Conservation (phyloP, 805 yeast genomes). For the Vanderwaltozyma tropicalis region DNA sequence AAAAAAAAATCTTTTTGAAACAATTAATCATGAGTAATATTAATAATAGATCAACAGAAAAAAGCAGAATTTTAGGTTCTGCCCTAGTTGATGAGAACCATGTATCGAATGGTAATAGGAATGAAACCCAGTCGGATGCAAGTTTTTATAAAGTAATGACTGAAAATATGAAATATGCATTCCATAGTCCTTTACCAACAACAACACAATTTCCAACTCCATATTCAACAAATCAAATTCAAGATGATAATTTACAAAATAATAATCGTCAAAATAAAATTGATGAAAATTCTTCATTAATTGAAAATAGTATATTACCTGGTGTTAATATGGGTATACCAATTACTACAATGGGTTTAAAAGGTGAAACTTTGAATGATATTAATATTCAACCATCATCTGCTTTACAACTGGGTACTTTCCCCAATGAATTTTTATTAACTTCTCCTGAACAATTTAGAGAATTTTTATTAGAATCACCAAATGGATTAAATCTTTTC, state of each 20-base stretch:
- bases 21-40: neutral
- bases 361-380: constrained; percentile 20
- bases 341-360: neutral
- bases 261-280: constrained; percentile 2
- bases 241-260: constrained; percentile 1
- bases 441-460: constrained; percentile 28
- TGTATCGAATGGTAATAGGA: neutral
- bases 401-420: constrained; percentile 12
- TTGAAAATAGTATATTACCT: constrained; percentile 20
- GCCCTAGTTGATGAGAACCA: neutral
- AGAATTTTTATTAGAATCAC: constrained; percentile 27
- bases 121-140: neutral
- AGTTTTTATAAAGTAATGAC: neutral
- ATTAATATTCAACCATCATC: constrained; percentile 28
- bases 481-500: constrained; percentile 23
- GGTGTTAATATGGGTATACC: constrained; percentile 6
- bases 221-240: constrained; percentile 20
- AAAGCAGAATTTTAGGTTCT: neutral
- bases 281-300: constrained; percentile 16
- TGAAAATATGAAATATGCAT: constrained; percentile 4
- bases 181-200: constrained; percentile 24
- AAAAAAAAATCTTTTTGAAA: no score
- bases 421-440: constrained; percentile 24
- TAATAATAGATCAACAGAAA: neutral
- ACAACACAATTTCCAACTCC: constrained; percentile 29